Evolutionary conservation across 768 basidiomycete genomes (phyloP).

Genomic region (Podaxis sp.): DNA sequence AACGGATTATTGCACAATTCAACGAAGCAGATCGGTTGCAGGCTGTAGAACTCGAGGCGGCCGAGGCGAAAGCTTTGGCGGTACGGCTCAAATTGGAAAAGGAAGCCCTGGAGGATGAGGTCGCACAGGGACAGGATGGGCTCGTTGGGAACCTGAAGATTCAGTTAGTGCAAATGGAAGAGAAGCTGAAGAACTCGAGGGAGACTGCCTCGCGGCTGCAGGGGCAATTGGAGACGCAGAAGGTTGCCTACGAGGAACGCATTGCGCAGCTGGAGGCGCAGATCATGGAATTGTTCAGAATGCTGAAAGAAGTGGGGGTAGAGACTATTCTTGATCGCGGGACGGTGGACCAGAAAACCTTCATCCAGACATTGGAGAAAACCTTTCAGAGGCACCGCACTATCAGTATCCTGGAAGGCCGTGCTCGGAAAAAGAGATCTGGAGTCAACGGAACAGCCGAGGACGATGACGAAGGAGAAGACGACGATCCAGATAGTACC

Average conservation of each 20-base stretch:
- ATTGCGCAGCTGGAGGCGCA: constrained; percentile 88
- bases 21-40: constrained; percentile 87
- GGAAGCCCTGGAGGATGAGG: constrained; percentile 76
- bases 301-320: constrained; percentile 85
- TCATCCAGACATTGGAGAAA: constrained; percentile 78
- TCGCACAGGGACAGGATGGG: constrained; percentile 79
- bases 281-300: constrained; percentile 91
- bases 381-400: constrained; percentile 84
- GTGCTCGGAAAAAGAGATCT: constrained; percentile 28
- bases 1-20: constrained; percentile 83
- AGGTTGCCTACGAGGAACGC: constrained; percentile 76
- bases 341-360: constrained; percentile 75
- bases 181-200: constrained; percentile 75
- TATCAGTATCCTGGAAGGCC: constrained; percentile 81
- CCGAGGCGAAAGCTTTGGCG: constrained; percentile 60
- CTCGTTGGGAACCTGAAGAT: constrained; percentile 79
- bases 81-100: constrained; percentile 77
- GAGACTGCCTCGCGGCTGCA: constrained; percentile 76
- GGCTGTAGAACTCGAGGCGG: constrained; percentile 73
- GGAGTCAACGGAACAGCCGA: constrained; percentile 17
- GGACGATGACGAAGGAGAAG: constrained; percentile 37
- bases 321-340: constrained; percentile 70
- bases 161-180: constrained; percentile 66
- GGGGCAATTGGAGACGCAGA: constrained; percentile 75
- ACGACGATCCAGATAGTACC: constrained; percentile 54